Evolutionary conservation across 805 yeast genomes (phyloP).

Genomic region (Candida endomychidarum): DNA sequence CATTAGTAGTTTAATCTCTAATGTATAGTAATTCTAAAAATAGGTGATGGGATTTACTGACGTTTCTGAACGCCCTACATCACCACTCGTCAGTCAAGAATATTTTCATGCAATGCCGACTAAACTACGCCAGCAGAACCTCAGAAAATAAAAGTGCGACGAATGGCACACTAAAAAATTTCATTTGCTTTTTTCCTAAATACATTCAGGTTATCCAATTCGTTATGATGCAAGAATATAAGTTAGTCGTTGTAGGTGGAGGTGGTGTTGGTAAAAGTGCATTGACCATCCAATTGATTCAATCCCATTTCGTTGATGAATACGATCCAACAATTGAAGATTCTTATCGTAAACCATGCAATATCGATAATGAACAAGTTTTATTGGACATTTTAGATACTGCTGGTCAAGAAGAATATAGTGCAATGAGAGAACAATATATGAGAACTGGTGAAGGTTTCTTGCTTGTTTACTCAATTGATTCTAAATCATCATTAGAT

Average conservation of each 20-base stretch:
- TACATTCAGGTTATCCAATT: not conserved
- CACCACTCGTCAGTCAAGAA: not conserved
- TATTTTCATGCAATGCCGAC: not conserved
- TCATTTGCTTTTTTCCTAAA: constrained; percentile 5
- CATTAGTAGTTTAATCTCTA: too few relatives aligned
- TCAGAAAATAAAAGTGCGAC: constrained; percentile 8
- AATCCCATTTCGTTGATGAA: constrained; percentile 93
- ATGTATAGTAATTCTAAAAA: too few relatives aligned
- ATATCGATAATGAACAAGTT: constrained; percentile 75
- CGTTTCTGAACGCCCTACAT: not conserved
- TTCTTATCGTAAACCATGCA: constrained; percentile 83
- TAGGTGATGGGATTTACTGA: too few relatives aligned
- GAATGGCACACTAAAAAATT: constrained; percentile 7
- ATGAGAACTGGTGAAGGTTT: constrained; percentile 97
- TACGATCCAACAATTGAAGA: constrained; percentile 98
- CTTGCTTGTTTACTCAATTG: constrained; percentile 82
- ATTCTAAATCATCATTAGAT: constrained; percentile 80
- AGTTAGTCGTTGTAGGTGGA: constrained; percentile 95
- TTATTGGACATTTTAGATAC: constrained; percentile 89
- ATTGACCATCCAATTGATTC: constrained; percentile 90
- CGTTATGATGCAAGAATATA: constrained; percentile 66
- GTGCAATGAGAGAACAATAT: constrained; percentile 83
- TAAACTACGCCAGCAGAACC: constrained; percentile 5
- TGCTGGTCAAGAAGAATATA: constrained; percentile 97
- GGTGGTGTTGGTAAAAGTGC: constrained; percentile 99